Evolutionary conservation across 2,329 filamentous ascomycete genomes (phyloP).

Genomic region (Huntiella decipiens): DNA sequence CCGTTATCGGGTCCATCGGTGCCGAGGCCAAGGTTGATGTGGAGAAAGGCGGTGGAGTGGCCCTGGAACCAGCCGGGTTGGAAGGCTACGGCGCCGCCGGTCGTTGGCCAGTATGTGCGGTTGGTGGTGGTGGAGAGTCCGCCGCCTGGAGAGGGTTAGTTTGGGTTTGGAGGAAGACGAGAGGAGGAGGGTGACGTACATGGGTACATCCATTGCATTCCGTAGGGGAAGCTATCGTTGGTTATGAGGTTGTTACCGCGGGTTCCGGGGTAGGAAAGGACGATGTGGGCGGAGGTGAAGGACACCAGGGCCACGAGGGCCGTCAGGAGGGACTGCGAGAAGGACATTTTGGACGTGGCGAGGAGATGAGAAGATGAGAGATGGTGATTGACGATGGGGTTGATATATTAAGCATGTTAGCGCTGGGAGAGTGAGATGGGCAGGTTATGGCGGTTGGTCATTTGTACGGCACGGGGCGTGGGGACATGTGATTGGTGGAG

Average conservation of each 20-base stretch:
- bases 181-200: slow-evolving; percentile 39
- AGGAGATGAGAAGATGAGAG: slow-evolving; percentile 5
- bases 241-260: slow-evolving; percentile 70
- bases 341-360: slow-evolving; percentile 22
- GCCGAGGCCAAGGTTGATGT: slow-evolving; percentile 79
- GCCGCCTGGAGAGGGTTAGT: slow-evolving; percentile 41
- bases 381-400: background rate
- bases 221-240: slow-evolving; percentile 63
- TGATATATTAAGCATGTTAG: background rate
- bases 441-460: too few species aligned
- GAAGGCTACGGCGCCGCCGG: slow-evolving; percentile 69
- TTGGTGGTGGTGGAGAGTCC: slow-evolving; percentile 62
- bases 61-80: slow-evolving; percentile 95
- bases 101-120: slow-evolving; percentile 78
- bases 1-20: slow-evolving; percentile 42
- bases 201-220: slow-evolving; percentile 91
- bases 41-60: slow-evolving; percentile 63
- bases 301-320: slow-evolving; percentile 27
- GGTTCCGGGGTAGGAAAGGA: slow-evolving; percentile 75
- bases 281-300: slow-evolving; percentile 48
- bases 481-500: too few species aligned
- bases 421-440: too few species aligned
- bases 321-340: slow-evolving; percentile 25
- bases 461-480: too few species aligned
- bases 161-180: slow-evolving; percentile 1